A percentile compares a stretch with the other conserved stretches of the same genome.
phyloP scores from a whole-genome alignment of 2,329 filamentous ascomycete species.

The Ophiocordyceps unilateralis region DNA sequence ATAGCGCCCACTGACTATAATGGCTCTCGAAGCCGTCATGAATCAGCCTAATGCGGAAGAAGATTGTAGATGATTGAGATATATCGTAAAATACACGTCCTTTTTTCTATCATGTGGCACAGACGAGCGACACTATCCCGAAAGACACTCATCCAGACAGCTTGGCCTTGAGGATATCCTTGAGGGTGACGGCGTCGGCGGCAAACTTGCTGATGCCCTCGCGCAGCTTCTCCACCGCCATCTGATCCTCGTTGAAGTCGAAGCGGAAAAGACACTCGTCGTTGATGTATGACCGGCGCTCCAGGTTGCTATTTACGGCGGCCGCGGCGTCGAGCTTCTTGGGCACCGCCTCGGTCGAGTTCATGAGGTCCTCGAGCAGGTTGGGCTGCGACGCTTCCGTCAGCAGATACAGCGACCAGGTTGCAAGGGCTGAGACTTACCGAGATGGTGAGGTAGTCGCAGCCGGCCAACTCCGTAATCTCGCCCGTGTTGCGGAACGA shows the following conservation, averaged over 20 bases:
- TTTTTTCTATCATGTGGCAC: not conserved
- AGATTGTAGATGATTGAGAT: not conserved
- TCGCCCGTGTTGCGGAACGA: conserved; percentile 94
- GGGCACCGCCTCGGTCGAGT: conserved; percentile 64
- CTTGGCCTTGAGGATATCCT: conserved; percentile 83
- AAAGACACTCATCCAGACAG: too few relatives aligned
- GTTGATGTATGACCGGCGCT: conserved; percentile 82
- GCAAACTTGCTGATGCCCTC: conserved; percentile 99
- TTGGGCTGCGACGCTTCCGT: conserved; percentile 41
- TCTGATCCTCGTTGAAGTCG: conserved; percentile 98
- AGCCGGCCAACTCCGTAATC: conserved; percentile 95
- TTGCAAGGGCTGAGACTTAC: conserved; percentile 31
- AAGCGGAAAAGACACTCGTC: conserved; percentile 89
- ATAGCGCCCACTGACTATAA: not conserved
- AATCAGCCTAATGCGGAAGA: too few relatives aligned
- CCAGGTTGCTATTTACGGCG: conserved; percentile 53
- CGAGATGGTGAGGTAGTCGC: conserved; percentile 97
- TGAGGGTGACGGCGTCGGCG: conserved; percentile 84
- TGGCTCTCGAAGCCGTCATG: not conserved
- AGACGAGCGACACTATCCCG: not conserved
- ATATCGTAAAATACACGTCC: not conserved
- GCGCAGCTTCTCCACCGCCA: conserved; percentile 97
- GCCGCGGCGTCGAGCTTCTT: conserved; percentile 72
- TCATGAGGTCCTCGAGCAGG: conserved; percentile 85
- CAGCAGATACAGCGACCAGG: conserved; percentile 4